Evolutionary conservation across 495 filamentous ascomycete genomes (phyloP), one percentile per base, ranked within the genome.

Genomic region (Aspergillus incahuasiensis): DNA sequence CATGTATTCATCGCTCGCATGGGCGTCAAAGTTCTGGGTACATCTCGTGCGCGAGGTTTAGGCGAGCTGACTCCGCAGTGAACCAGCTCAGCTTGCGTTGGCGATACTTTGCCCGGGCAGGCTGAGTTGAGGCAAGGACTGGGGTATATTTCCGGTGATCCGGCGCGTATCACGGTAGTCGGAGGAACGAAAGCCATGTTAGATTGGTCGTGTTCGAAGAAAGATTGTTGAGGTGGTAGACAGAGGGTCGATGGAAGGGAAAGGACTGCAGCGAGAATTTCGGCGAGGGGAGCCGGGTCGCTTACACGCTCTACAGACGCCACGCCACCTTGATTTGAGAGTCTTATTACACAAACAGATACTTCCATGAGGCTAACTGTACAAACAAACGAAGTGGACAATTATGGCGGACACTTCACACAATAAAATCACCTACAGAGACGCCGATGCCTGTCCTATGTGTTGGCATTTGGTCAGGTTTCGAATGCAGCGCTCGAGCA

Each of bases 251-350:
- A 18, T 2, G 9, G 47, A 19, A 50, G 16, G 24, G 19, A 18
- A n/a, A 50, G 38, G n/a, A 18, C 20, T 13, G 20, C 34, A 18
- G 34, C 48, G 48, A 50, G 48, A 50, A 24, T 50, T 50, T 25
- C 34, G 34, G 48, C 48, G 48, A 50, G 16, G 6, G 20, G 40
- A 39, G 9, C 48, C 12, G 3, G n/a, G 5, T 25, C 21, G 48
- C 34, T 50, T 50, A 50, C 48, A 16, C 48, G 18, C 16, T 50
- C 34, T 38, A 50, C 48, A 50, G 48, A 16, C 20, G 48, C 48
- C 20, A 40, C 38, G n/a, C 38, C 15, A 40, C 15, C 15, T 40
- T 40, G 38, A 40, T 40, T 40, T 40, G 38, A 18, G 43, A 46
- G 30, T 12, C 6, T 6, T 12, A 25, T 22, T 46, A 25, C 21